Percentiles rank a stretch among this genome's conserved stretches.
Conservation (phyloP, 1,284 basidiomycete species). For the Singerocomus inundabilis region DNA sequence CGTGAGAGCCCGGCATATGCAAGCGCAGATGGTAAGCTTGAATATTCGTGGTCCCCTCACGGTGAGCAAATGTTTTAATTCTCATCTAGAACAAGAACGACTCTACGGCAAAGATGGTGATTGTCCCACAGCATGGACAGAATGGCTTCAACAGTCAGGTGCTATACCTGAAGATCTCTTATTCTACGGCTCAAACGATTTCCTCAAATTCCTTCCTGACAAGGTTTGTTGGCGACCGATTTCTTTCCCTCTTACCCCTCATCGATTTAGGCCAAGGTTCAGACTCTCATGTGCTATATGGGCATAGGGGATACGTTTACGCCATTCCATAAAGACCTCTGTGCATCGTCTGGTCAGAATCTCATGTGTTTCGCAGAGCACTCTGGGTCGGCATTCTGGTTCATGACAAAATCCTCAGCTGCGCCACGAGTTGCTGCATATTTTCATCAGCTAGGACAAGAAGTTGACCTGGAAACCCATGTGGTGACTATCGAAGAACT, state of each 20-base stretch:
- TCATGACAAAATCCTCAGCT: conserved; percentile 65
- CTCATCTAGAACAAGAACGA: conserved; percentile 50
- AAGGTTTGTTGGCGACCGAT: conserved; percentile 35
- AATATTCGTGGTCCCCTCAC: background rate
- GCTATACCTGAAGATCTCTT: conserved; percentile 51
- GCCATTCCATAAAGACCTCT: conserved; percentile 76
- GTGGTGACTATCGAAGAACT: conserved; percentile 62
- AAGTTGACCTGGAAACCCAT: conserved; percentile 71
- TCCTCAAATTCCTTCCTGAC: conserved; percentile 51
- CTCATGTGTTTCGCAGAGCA: conserved; percentile 75
- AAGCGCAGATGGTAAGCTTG: conserved; percentile 38
- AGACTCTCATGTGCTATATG: conserved; percentile 78
- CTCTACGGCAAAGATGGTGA: conserved; percentile 73
- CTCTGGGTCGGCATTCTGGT: conserved; percentile 73
- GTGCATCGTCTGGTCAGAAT: conserved; percentile 77
- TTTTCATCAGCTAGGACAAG: conserved; percentile 57
- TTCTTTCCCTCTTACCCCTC: conserved; percentile 7
- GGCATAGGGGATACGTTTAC: conserved; percentile 76
- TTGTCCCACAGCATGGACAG: conserved; percentile 61
- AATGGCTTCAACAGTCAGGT: conserved; percentile 49
- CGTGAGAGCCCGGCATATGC: conserved; percentile 37
- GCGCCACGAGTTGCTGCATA: conserved; percentile 52
- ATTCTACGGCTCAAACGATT: conserved; percentile 50
- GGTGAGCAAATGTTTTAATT: background rate
- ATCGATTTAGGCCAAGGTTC: conserved; percentile 48